These are phyloP conservation scores for Nakazawaea ernobii DNA, from an alignment of 805 yeast genomes.

Conservation along the genomic window DNA sequence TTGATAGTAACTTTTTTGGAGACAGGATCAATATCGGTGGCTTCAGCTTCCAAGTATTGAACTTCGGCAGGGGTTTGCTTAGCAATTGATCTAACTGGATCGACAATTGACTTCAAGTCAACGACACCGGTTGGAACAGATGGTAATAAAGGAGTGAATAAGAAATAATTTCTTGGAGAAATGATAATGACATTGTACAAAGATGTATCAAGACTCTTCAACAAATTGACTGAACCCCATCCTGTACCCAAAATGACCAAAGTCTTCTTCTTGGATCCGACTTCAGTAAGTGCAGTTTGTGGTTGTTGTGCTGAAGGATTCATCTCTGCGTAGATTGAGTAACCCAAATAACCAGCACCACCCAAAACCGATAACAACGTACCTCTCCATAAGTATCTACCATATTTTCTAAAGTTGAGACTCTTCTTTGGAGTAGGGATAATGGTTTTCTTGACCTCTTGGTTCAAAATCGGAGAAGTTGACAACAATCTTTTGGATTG, in stretches of 20 bases:
- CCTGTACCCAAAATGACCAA: conserved; percentile 83
- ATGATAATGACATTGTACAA: conserved; percentile 84
- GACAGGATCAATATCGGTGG: conserved; percentile 73
- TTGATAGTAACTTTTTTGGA: conserved; percentile 59
- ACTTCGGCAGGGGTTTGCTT: conserved; percentile 74
- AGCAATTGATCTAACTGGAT: conserved; percentile 84
- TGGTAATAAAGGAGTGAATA: conserved; percentile 91
- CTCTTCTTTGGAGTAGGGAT: background rate
- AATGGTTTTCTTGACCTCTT: background rate
- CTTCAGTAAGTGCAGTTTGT: conserved; percentile 40
- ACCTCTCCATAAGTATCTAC: conserved; percentile 23
- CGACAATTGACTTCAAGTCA: conserved; percentile 86
- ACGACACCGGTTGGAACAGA: conserved; percentile 93
- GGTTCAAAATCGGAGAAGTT: conserved; percentile 4
- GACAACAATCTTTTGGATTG: conserved; percentile 4
- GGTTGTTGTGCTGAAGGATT: conserved; percentile 56
- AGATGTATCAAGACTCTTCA: conserved; percentile 80
- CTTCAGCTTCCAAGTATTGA: conserved; percentile 84
- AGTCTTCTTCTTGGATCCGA: conserved; percentile 61
- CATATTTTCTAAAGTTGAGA: background rate
- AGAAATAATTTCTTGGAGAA: conserved; percentile 91
- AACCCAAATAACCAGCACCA: conserved; percentile 54
- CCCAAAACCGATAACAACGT: conserved; percentile 44
- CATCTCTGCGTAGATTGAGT: conserved; percentile 56
- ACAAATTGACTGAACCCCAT: conserved; percentile 88